Percentiles rank a stretch among this genome's conserved stretches.
Evolutionary conservation across 2,329 filamentous ascomycete species (phyloP).

Genomic region (Cladophialophora chaetospira): DNA sequence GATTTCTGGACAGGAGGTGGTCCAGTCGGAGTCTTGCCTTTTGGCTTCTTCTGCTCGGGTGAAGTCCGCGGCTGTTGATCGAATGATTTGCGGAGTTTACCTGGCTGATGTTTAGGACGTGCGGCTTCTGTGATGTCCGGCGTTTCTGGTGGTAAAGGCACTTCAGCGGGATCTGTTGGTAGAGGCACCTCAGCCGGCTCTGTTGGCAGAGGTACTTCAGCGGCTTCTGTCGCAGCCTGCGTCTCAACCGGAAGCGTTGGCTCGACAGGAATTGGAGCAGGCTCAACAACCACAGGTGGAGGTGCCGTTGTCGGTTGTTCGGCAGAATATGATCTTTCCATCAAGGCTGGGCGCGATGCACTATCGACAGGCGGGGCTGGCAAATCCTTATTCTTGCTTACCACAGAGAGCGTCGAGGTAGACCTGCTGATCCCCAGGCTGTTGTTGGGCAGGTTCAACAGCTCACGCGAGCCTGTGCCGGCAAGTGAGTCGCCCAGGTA

Average conservation of each 20-base stretch:
- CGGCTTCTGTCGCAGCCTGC: conserved; percentile 36
- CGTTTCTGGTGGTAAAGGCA: conserved; percentile 37
- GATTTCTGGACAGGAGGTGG: conserved; percentile 28
- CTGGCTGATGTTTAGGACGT: conserved; percentile 16
- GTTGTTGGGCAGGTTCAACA: conserved; percentile 41
- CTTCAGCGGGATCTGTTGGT: conserved; percentile 39
- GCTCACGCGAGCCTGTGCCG: conserved; percentile 65
- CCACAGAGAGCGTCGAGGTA: conserved; percentile 29
- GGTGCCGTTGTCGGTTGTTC: conserved; percentile 9
- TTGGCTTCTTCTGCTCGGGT: conserved; percentile 22
- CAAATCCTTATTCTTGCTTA: conserved; percentile 31
- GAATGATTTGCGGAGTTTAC: conserved; percentile 26
- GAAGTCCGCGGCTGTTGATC: conserved; percentile 21
- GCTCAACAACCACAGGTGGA: conserved; percentile 12
- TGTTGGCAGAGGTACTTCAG: conserved; percentile 41
- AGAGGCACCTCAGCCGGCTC: conserved; percentile 27
- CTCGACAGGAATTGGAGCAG: conserved; percentile 33
- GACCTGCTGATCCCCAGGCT: conserved; percentile 39
- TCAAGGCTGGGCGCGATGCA: conserved; percentile 3
- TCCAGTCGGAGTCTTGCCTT: conserved; percentile 22
- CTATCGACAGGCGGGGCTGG: conserved; percentile 22
- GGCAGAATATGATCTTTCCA: conserved; percentile 24
- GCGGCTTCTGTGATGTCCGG: conserved; percentile 14
- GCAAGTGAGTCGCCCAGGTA: conserved; percentile 75
- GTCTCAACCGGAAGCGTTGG: conserved; percentile 33